Evolutionary conservation across 768 basidiomycete species (phyloP).

Genomic region (Termitomyces sp.): DNA sequence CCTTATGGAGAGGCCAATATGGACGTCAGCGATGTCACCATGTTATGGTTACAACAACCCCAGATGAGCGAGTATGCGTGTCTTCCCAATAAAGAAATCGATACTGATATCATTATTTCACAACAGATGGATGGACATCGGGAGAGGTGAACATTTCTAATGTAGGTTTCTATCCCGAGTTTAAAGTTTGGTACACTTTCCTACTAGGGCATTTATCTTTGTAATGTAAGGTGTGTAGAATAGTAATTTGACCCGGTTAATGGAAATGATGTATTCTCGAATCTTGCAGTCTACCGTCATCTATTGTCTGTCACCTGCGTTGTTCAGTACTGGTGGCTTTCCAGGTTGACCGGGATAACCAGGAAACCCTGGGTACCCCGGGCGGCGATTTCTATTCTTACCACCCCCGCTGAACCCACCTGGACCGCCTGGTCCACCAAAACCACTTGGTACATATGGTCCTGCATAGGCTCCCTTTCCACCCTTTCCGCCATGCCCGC

Average conservation of each 20-base stretch:
- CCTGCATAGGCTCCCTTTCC: constrained; percentile 4
- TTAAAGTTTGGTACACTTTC: neutral
- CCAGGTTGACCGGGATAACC: constrained; percentile 8
- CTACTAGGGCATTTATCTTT: neutral
- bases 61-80: constrained; percentile 11
- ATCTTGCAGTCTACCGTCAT: neutral
- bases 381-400: neutral
- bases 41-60: constrained; percentile 12
- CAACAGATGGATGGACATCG: constrained; percentile 10
- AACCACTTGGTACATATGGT: constrained; percentile 1
- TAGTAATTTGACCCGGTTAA: neutral
- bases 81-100: no score
- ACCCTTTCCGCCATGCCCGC: constrained; percentile 7
- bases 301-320: neutral
- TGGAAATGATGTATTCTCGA: neutral
- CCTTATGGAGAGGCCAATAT: constrained; percentile 5
- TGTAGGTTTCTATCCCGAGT: neutral
- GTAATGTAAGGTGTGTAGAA: neutral
- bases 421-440: constrained; percentile 10
- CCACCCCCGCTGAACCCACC: constrained; percentile 4
- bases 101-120: neutral
- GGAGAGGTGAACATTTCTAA: neutral
- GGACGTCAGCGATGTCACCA: constrained; percentile 11
- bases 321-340: neutral
- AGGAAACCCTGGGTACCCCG: constrained; percentile 11